These are phyloP conservation scores for Cercospora sp. DNA, from an alignment of 2,329 filamentous ascomycete genomes.

Conservation along the genomic window DNA sequence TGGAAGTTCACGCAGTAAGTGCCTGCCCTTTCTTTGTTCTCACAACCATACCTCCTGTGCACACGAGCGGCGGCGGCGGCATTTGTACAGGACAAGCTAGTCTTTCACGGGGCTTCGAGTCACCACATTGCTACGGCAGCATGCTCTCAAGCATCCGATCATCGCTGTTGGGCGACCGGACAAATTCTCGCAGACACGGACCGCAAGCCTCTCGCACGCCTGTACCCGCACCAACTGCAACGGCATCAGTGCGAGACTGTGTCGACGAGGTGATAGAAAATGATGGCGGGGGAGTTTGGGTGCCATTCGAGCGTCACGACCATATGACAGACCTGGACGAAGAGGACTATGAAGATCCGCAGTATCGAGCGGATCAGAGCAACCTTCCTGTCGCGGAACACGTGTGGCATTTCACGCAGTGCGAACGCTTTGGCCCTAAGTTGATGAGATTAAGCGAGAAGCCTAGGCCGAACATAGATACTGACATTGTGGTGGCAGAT, in stretches of 20 bases:
- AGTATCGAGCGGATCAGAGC: conserved; percentile 15
- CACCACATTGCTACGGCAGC: conserved; percentile 25
- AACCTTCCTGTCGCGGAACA: conserved; percentile 10
- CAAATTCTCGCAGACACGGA: conserved; percentile 21
- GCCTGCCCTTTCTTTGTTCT: conserved; percentile 11
- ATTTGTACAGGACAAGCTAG: background rate
- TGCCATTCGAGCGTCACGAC: background rate
- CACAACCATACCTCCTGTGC: background rate
- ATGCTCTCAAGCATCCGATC: conserved; percentile 29
- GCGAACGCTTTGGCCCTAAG: conserved; percentile 12
- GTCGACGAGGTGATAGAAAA: conserved; percentile 8
- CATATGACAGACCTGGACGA: conserved; percentile 2
- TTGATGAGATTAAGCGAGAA: background rate
- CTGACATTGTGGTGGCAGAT: conserved; percentile 57
- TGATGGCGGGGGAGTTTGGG: background rate
- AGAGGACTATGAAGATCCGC: conserved; percentile 17
- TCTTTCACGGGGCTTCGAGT: background rate
- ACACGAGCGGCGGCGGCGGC: conserved; percentile 3
- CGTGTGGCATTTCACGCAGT: conserved; percentile 28
- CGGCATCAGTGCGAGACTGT: background rate
- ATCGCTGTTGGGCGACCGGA: conserved; percentile 29
- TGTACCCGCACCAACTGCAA: conserved; percentile 13
- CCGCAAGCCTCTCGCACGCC: background rate
- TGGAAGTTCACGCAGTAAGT: conserved; percentile 99
- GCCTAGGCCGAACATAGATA: background rate